These are phyloP conservation scores for Schwanniomyces occidentalis DNA, from an alignment of 805 yeast species.

Conservation along the genomic window DNA sequence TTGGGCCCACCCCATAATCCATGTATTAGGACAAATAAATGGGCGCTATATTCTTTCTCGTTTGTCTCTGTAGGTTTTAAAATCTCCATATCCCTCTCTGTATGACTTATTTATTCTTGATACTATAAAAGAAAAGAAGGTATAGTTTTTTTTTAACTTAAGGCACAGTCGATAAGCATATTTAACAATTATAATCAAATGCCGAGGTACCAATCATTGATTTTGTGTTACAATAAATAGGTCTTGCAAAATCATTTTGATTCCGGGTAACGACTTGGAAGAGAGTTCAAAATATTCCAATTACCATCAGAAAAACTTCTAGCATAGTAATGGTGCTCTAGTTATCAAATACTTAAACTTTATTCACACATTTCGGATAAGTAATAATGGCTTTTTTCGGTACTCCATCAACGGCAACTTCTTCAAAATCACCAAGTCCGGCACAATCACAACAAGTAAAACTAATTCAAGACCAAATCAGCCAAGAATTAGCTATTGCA, in stretches of 20 bases:
- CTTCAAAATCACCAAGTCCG: conserved; percentile 7
- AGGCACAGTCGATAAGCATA: too few species aligned
- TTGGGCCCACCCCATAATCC: conserved; percentile 47
- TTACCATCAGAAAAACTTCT: too few species aligned
- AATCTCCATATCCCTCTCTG: not conserved
- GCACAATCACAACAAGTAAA: conserved; percentile 42
- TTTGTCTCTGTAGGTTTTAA: not conserved
- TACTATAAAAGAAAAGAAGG: too few species aligned
- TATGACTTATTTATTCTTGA: too few species aligned
- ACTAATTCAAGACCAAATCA: conserved; percentile 67
- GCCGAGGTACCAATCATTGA: too few species aligned
- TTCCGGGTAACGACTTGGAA: not conserved
- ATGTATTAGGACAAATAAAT: conserved; percentile 41
- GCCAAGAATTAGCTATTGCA: conserved; percentile 85
- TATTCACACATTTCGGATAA: too few species aligned
- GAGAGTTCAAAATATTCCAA: not conserved
- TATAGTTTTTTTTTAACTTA: too few species aligned
- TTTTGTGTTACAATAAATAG: too few species aligned
- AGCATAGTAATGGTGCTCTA: too few species aligned
- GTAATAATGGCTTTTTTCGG: conserved; percentile 30
- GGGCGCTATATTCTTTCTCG: conserved; percentile 17
- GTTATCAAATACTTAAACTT: too few species aligned
- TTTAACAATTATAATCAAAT: too few species aligned
- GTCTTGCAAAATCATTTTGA: not conserved
- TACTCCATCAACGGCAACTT: conserved; percentile 15